These are phyloP conservation scores for Phragmites australis DNA, from an alignment of 176 grass and related monocot species.

Conservation along the genomic window DNA sequence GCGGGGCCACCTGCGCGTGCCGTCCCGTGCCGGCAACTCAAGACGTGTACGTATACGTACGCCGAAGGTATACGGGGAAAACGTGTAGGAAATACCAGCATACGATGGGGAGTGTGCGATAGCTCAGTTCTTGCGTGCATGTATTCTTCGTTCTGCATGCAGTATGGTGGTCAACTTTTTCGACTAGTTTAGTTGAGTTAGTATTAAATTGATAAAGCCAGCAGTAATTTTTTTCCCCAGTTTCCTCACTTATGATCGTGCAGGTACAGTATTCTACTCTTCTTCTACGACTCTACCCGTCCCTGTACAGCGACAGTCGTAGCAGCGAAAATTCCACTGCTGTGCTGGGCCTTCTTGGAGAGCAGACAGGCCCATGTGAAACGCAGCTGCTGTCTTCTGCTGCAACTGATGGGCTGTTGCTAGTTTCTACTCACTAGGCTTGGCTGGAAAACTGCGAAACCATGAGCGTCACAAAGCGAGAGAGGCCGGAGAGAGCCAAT, in stretches of 20 bases:
- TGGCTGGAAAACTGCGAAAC: background rate
- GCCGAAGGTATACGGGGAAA: conserved; percentile 25
- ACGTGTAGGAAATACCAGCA: conserved; percentile 38
- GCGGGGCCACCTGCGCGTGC: background rate
- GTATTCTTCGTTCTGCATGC: background rate
- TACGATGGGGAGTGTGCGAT: background rate
- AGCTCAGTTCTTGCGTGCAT: background rate
- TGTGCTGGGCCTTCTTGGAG: background rate
- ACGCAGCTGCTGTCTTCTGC: background rate
- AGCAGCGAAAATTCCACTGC: background rate
- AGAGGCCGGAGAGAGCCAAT: too few species aligned
- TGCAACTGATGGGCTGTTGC: too few species aligned
- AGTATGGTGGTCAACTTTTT: background rate
- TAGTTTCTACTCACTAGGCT: too few species aligned
- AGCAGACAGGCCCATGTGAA: background rate
- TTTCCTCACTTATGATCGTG: background rate
- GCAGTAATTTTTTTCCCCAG: background rate
- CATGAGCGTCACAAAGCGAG: background rate
- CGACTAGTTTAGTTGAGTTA: background rate
- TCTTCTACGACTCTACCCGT: background rate
- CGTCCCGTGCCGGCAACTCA: background rate
- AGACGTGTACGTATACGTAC: conserved; percentile 41
- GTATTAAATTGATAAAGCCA: background rate
- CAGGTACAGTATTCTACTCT: too few species aligned
- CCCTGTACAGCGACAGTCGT: background rate